phyloP scores from a whole-genome alignment of 345 rosid genomes.

The Arabidopsis suecica region DNA sequence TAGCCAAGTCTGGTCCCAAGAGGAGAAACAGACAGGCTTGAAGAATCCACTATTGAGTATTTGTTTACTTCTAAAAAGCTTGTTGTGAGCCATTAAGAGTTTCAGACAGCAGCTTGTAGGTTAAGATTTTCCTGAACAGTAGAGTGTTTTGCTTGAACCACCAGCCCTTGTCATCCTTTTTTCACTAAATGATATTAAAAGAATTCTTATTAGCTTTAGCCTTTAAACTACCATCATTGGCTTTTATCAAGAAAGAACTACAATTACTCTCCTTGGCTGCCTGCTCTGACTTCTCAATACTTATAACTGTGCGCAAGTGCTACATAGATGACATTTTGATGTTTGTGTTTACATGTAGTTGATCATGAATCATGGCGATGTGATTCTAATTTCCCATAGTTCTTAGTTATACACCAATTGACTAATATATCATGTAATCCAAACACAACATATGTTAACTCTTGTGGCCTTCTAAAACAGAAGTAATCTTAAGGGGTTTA shows the following conservation, averaged over 20 bases:
- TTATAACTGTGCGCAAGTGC: too few relatives aligned
- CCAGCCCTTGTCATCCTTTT: not conserved
- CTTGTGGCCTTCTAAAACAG: constrained; percentile 55
- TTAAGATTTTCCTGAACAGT: constrained; percentile 33
- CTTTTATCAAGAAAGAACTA: too few relatives aligned
- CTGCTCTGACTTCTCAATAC: too few relatives aligned
- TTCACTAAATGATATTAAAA: constrained; percentile 2
- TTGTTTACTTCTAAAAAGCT: constrained; percentile 18
- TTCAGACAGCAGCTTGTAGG: constrained; percentile 35
- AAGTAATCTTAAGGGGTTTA: not conserved
- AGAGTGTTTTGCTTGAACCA: constrained; percentile 31
- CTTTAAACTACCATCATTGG: not conserved
- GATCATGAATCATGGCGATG: not conserved
- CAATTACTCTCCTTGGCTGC: too few relatives aligned
- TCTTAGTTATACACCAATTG: not conserved
- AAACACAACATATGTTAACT: not conserved
- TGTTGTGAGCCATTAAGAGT: constrained; percentile 14
- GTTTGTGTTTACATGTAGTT: not conserved
- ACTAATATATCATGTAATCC: not conserved
- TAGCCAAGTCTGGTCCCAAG: constrained; percentile 72
- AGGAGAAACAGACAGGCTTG: constrained; percentile 66
- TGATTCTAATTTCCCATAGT: not conserved
- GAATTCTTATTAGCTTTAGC: not conserved
- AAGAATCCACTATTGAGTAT: not conserved
- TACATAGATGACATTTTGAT: too few relatives aligned